Percentiles rank a stretch among this genome's conserved stretches.
phyloP scores from a whole-genome alignment of 345 rosid genomes.

The Linum tenue region DNA sequence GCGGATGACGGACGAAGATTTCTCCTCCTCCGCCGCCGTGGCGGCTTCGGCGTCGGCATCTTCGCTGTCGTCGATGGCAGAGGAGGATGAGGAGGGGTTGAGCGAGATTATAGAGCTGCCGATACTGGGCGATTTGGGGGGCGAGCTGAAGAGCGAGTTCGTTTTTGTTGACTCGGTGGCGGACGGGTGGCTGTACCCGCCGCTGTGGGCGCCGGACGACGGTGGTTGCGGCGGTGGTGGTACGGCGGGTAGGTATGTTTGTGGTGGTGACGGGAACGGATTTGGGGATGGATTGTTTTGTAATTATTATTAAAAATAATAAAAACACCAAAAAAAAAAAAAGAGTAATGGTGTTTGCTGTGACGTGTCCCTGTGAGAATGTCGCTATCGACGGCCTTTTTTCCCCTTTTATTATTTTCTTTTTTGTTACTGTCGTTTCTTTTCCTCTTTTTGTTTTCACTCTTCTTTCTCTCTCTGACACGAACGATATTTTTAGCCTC shows the following conservation, averaged over 20 bases:
- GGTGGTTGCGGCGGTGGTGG: slow-evolving; percentile 4
- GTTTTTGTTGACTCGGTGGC: slow-evolving; percentile 21
- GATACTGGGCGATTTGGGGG: slow-evolving; percentile 13
- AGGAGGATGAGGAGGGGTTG: slow-evolving; percentile 51
- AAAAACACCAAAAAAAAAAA: no score
- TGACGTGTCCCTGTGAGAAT: background rate
- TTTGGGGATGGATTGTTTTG: slow-evolving; percentile 13
- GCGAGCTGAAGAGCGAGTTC: slow-evolving; percentile 29
- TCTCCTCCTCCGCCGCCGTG: slow-evolving; percentile 13
- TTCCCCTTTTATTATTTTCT: background rate
- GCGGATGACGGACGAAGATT: background rate
- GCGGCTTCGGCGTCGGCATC: slow-evolving; percentile 23
- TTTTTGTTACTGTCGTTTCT: background rate
- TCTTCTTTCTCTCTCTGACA: background rate
- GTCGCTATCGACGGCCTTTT: no score
- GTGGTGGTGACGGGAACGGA: slow-evolving; percentile 3
- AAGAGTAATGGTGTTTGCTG: background rate
- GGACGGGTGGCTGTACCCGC: slow-evolving; percentile 31
- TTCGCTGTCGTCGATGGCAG: slow-evolving; percentile 42
- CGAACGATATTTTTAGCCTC: background rate
- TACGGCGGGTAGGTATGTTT: background rate
- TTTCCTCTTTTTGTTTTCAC: background rate
- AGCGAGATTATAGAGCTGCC: slow-evolving; percentile 79
- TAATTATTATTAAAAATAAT: background rate
- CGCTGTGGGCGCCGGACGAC: slow-evolving; percentile 22